Percentiles rank a stretch among this genome's conserved stretches.
Conservation (phyloP, 139 green algal species). For the Chlamydomonas urium region DNA sequence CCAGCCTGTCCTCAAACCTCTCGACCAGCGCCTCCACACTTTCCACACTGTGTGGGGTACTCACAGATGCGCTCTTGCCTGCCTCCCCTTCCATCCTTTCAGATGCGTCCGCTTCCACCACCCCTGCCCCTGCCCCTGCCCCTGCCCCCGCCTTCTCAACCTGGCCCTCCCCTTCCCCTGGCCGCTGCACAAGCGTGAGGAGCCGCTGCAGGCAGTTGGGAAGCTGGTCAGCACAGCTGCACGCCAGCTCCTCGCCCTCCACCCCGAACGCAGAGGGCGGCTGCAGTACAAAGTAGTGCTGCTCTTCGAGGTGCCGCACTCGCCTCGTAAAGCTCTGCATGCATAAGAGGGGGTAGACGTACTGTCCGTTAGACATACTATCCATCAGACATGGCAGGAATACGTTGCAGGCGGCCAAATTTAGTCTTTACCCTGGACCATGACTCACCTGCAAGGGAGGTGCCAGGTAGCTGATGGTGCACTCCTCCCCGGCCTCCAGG, state of each 20-base stretch:
- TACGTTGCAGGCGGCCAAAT: too few species aligned
- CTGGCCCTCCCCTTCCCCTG: too few species aligned
- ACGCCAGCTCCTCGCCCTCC: neutral
- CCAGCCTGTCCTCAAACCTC: too few species aligned
- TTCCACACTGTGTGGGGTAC: too few species aligned
- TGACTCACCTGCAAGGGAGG: neutral
- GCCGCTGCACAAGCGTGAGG: too few species aligned
- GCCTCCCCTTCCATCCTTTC: neutral
- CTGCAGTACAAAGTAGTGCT: constrained; percentile 1
- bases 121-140: neutral
- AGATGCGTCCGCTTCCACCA: neutral
- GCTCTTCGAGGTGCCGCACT: neutral
- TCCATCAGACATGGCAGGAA: too few species aligned
- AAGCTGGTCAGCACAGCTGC: neutral
- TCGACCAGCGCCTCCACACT: too few species aligned
- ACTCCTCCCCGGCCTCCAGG: neutral
- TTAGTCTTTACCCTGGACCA: neutral
- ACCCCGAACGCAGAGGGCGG: neutral
- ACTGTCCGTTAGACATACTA: too few species aligned
- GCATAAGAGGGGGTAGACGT: too few species aligned
- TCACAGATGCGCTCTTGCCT: too few species aligned
- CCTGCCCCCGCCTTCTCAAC: neutral
- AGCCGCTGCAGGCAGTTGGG: too few species aligned
- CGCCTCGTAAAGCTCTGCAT: neutral
- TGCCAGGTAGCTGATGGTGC: constrained; percentile 14